A percentile compares a stretch with the other conserved stretches of the same genome.
Conservation (phyloP, 1,139 yeast species). For the Zygoascus sp. region DNA sequence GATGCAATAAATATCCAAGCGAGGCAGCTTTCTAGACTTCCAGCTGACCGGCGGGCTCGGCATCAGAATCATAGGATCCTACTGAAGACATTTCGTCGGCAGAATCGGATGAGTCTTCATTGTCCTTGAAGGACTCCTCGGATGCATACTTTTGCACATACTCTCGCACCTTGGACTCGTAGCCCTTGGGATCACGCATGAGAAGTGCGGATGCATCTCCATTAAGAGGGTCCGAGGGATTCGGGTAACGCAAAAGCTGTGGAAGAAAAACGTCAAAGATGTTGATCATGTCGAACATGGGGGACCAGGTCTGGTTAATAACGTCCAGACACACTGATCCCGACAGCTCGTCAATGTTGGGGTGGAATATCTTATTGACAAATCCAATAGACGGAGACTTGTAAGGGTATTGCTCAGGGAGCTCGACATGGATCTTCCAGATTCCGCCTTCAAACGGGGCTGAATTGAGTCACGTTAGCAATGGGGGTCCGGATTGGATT, state of each 20-base stretch:
- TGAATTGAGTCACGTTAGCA: conserved; percentile 19
- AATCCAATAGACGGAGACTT: conserved; percentile 96
- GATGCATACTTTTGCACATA: conserved; percentile 76
- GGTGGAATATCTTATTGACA: conserved; percentile 86
- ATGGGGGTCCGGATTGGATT: neutral
- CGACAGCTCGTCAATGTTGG: conserved; percentile 67
- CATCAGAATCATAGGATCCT: conserved; percentile 43
- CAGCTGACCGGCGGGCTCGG: conserved; percentile 43
- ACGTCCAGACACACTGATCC: conserved; percentile 97
- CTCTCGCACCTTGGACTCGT: conserved; percentile 62
- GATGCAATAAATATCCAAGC: conserved; percentile 5
- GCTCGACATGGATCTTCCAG: conserved; percentile 89
- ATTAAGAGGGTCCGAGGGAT: conserved; percentile 90
- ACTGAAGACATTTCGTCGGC: conserved; percentile 44
- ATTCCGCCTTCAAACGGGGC: conserved; percentile 85
- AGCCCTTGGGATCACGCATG: conserved; percentile 63
- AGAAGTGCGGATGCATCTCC: conserved; percentile 85
- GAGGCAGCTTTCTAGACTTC: conserved; percentile 30
- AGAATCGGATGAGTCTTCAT: conserved; percentile 38
- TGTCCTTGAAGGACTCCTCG: conserved; percentile 35
- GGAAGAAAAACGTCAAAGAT: conserved; percentile 93
- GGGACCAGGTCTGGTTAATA: conserved; percentile 97
- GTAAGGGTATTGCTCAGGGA: conserved; percentile 94
- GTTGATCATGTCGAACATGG: conserved; percentile 89
- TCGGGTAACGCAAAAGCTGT: conserved; percentile 85